Evolutionary conservation across 2,329 filamentous ascomycete genomes (phyloP).

Genomic region (Periconia sp.): DNA sequence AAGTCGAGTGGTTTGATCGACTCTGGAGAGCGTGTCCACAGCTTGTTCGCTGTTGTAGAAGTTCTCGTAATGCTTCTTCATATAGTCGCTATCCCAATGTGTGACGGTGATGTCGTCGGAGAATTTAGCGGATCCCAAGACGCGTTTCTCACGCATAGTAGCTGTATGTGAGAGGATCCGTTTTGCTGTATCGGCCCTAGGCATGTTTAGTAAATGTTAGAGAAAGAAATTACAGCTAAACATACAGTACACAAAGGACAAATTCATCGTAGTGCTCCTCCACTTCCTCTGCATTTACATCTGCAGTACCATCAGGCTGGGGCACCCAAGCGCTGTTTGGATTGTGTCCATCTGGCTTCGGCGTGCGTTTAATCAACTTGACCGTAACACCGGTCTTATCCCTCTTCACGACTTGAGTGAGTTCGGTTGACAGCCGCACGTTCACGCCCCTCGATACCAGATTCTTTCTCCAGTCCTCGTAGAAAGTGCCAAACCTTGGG

Average conservation of each 20-base stretch:
- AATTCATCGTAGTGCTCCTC: constrained; percentile 68
- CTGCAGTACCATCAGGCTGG: constrained; percentile 45
- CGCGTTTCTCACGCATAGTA: constrained; percentile 66
- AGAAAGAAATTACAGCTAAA: background rate
- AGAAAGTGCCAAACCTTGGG: constrained; percentile 66
- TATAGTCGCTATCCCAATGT: constrained; percentile 69
- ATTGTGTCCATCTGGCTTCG: constrained; percentile 51
- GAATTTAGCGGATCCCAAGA: constrained; percentile 74
- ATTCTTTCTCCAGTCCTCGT: constrained; percentile 64
- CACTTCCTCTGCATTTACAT: constrained; percentile 48
- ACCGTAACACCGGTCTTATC: constrained; percentile 60
- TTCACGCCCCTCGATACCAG: constrained; percentile 62
- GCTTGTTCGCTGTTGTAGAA: constrained; percentile 58
- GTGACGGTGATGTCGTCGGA: constrained; percentile 75
- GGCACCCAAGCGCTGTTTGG: constrained; percentile 53
- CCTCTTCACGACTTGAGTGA: constrained; percentile 59
- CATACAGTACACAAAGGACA: constrained; percentile 65
- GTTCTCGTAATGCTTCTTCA: constrained; percentile 72
- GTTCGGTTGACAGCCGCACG: constrained; percentile 63
- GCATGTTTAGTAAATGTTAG: background rate
- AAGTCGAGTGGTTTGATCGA: constrained; percentile 51
- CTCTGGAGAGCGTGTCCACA: constrained; percentile 48
- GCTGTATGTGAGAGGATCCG: constrained; percentile 64
- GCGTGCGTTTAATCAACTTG: constrained; percentile 51
- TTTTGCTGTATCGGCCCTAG: constrained; percentile 61